Conservation (phyloP, 2,329 filamentous ascomycete genomes). For the Dothideomycetes sp. region DNA sequence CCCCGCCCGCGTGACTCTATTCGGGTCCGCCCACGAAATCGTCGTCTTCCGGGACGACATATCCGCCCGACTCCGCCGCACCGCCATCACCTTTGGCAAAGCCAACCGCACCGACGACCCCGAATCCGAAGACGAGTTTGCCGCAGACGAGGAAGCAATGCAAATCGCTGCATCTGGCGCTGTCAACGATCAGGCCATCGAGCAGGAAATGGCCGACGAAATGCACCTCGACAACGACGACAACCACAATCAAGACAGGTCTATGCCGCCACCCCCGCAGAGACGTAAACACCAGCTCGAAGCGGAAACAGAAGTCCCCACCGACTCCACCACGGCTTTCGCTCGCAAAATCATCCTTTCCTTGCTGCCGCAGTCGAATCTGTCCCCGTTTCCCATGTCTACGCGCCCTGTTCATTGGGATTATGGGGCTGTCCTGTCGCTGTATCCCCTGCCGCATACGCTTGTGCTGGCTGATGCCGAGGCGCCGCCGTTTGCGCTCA, state of each 20-base stretch:
- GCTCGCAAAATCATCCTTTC: conserved; percentile 64
- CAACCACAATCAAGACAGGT: conserved; percentile 13
- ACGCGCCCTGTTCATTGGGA: conserved; percentile 85
- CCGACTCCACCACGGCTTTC: conserved; percentile 7
- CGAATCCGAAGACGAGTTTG: conserved; percentile 10
- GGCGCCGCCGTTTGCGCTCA: conserved; percentile 71
- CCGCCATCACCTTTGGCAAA: conserved; percentile 58
- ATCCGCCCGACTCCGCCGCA: conserved; percentile 64
- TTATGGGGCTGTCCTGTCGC: conserved; percentile 59
- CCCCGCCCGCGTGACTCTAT: conserved; percentile 69
- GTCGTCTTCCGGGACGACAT: conserved; percentile 83
- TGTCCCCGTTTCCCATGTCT: conserved; percentile 75
- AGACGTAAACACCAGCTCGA: no score
- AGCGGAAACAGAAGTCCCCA: no score
- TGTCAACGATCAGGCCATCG: conserved; percentile 6
- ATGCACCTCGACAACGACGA: conserved; percentile 10
- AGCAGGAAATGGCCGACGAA: conserved; percentile 6
- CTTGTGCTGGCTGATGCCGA: conserved; percentile 75
- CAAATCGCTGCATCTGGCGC: conserved; percentile 19
- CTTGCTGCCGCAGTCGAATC: conserved; percentile 76
- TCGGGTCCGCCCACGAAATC: conserved; percentile 80
- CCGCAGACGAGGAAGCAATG: conserved; percentile 7
- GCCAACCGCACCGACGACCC: conserved; percentile 26
- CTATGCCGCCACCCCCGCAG: no score
- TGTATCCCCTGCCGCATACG: conserved; percentile 82